These are phyloP conservation scores for Aspergillus latus DNA, from an alignment of 2,329 filamentous ascomycete species.

Conservation along the genomic window DNA sequence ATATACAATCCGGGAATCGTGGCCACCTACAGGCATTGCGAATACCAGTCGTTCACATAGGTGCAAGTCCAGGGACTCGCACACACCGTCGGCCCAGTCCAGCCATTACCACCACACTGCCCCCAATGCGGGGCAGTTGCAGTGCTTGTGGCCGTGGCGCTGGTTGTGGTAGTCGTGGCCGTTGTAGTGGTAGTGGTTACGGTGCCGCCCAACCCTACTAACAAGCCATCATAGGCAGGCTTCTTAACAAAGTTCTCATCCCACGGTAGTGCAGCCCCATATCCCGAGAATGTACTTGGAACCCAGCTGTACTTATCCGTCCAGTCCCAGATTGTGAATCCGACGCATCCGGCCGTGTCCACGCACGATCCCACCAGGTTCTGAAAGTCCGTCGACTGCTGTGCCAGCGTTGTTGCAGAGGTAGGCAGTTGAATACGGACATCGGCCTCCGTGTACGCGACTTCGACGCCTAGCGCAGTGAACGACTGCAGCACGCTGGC, in stretches of 20 bases:
- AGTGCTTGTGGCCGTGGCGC: conserved; percentile 18
- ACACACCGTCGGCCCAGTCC: conserved; percentile 30
- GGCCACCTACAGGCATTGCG: conserved; percentile 27
- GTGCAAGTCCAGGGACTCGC: conserved; percentile 29
- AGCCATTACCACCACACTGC: conserved; percentile 31
- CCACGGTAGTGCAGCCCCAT: conserved; percentile 48
- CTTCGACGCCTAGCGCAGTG: conserved; percentile 41
- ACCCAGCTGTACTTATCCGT: conserved; percentile 51
- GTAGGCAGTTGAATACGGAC: conserved; percentile 46
- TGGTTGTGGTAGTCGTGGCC: conserved; percentile 13
- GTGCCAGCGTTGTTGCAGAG: conserved; percentile 25
- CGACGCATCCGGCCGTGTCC: conserved; percentile 32
- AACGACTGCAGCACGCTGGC: conserved; percentile 40
- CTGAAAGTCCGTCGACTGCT: conserved; percentile 36
- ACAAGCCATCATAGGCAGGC: conserved; percentile 44
- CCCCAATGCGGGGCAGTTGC: conserved; percentile 21
- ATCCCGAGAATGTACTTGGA: conserved; percentile 42
- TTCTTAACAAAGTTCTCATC: conserved; percentile 50
- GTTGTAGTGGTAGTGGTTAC: conserved; percentile 16
- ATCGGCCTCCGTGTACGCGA: conserved; percentile 49
- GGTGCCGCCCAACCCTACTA: conserved; percentile 26
- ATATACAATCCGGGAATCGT: too few relatives aligned
- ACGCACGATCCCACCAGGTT: conserved; percentile 34
- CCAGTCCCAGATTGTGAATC: conserved; percentile 44
- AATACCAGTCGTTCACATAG: conserved; percentile 30